A percentile compares a stretch with the other conserved stretches of the same genome.
Evolutionary conservation across 2,329 filamentous ascomycete genomes (phyloP).

Genomic region (Arthrobotrys sphaeroides): DNA sequence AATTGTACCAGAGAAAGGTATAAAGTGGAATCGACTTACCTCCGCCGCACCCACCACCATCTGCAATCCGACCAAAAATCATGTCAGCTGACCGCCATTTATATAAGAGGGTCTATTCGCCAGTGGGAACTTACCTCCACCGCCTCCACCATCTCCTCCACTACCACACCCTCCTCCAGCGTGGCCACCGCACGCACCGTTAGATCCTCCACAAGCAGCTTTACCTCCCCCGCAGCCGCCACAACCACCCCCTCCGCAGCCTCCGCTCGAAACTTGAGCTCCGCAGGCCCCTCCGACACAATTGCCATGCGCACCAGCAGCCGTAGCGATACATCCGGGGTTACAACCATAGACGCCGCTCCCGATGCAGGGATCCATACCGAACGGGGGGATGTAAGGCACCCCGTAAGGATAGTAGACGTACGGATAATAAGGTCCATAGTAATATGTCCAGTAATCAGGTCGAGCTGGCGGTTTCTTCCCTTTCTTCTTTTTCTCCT

Average conservation of each 20-base stretch:
- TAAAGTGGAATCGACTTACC: slow-evolving; percentile 1
- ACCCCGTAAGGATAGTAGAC: slow-evolving; percentile 51
- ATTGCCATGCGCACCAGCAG: slow-evolving; percentile 35
- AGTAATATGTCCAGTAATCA: slow-evolving; percentile 39
- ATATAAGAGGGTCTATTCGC: not conserved
- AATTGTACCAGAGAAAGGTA: not conserved
- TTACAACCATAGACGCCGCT: slow-evolving; percentile 45
- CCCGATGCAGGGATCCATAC: slow-evolving; percentile 51
- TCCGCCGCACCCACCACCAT: slow-evolving; percentile 33
- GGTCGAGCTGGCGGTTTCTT: slow-evolving; percentile 43
- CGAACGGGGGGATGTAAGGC: slow-evolving; percentile 47
- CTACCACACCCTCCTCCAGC: slow-evolving; percentile 25
- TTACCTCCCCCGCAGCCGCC: slow-evolving; percentile 26
- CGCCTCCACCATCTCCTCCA: slow-evolving; percentile 29
- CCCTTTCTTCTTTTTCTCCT: slow-evolving; percentile 48
- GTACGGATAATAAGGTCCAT: slow-evolving; percentile 45
- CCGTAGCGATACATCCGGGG: slow-evolving; percentile 29
- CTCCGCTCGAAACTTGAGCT: slow-evolving; percentile 21
- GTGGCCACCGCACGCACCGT: slow-evolving; percentile 30
- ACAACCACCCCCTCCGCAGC: slow-evolving; percentile 37
- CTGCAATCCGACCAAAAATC: not conserved
- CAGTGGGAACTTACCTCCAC: slow-evolving; percentile 19
- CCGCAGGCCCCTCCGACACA: slow-evolving; percentile 47
- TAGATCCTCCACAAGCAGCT: slow-evolving; percentile 33
- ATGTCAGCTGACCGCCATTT: not conserved